phyloP scores from a whole-genome alignment of 331 rosid species.

The Ulmus americana region DNA sequence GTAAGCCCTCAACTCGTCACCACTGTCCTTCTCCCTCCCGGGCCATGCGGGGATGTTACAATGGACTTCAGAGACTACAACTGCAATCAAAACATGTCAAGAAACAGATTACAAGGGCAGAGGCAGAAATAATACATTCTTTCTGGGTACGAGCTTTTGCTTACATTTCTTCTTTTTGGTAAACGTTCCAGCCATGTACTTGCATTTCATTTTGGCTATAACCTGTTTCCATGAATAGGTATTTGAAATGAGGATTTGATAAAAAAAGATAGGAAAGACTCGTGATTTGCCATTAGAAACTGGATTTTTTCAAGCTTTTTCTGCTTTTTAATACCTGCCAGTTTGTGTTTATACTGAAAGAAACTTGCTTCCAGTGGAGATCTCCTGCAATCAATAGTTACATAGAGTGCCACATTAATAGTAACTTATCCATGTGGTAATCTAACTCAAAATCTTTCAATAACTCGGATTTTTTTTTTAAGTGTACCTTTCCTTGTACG shows the following conservation, averaged over 20 bases:
- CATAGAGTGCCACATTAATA: constrained; percentile 12
- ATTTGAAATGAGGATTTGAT: constrained; percentile 9
- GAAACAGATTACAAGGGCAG: constrained; percentile 15
- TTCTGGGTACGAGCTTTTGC: constrained; percentile 23
- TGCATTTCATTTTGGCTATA: constrained; percentile 87
- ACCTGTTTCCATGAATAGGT: constrained; percentile 49
- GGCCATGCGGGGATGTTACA: constrained; percentile 66
- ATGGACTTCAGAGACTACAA: constrained; percentile 60
- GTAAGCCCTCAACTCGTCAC: constrained; percentile 49
- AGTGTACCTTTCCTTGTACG: constrained; percentile 86
- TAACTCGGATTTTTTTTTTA: neutral
- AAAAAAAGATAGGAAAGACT: constrained; percentile 1
- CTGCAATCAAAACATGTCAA: constrained; percentile 50
- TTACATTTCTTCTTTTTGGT: constrained; percentile 89
- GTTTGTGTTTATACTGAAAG: constrained; percentile 66
- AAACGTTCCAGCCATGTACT: constrained; percentile 81
- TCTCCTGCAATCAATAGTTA: constrained; percentile 53
- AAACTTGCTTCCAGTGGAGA: constrained; percentile 94
- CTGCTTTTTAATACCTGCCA: constrained; percentile 58
- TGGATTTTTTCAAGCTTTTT: constrained; percentile 8
- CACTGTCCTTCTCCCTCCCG: constrained; percentile 52
- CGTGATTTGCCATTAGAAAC: too few species aligned
- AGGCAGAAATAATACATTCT: constrained; percentile 15
- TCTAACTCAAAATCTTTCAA: neutral
- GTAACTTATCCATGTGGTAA: constrained; percentile 2